A percentile compares a stretch with the other conserved stretches of the same genome.
Evolutionary conservation across 2,329 filamentous ascomycete species (phyloP).

Genomic region (Alternaria rosae): DNA sequence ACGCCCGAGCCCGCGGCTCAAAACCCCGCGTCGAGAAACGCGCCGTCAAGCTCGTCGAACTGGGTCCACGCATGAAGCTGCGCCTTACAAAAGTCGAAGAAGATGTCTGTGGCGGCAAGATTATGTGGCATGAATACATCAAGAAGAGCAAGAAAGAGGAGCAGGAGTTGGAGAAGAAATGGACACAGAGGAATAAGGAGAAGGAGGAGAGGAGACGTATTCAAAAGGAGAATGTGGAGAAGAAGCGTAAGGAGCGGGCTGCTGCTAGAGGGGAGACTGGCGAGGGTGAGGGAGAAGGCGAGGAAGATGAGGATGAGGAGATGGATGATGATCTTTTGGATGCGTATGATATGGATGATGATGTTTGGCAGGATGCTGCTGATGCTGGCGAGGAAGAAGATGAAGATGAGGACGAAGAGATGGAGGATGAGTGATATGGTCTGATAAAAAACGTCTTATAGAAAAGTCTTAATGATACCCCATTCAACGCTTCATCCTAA

Average conservation of each 20-base stretch:
- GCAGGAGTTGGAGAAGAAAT: slow-evolving; percentile 79
- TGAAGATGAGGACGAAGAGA: slow-evolving; percentile 57
- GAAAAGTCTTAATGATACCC: slow-evolving; percentile 44
- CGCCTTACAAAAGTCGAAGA: slow-evolving; percentile 96
- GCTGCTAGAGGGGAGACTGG: slow-evolving; percentile 42
- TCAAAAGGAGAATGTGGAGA: slow-evolving; percentile 90
- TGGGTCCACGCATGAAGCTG: slow-evolving; percentile 88
- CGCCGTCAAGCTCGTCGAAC: slow-evolving; percentile 88
- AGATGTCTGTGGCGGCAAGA: slow-evolving; percentile 84
- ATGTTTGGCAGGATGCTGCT: slow-evolving; percentile 61
- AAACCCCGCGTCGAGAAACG: slow-evolving; percentile 74
- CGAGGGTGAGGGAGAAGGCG: slow-evolving; percentile 54
- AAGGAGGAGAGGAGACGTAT: slow-evolving; percentile 82
- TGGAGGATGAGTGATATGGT: slow-evolving; percentile 51
- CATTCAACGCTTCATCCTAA: slow-evolving; percentile 18
- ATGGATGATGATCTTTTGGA: slow-evolving; percentile 54
- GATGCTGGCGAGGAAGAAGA: slow-evolving; percentile 58
- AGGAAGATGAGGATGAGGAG: slow-evolving; percentile 60
- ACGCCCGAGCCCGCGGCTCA: slow-evolving; percentile 45
- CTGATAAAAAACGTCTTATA: slow-evolving; percentile 15
- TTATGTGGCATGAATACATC: slow-evolving; percentile 98
- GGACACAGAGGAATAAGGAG: slow-evolving; percentile 78
- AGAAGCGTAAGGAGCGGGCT: slow-evolving; percentile 72
- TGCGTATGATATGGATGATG: slow-evolving; percentile 59
- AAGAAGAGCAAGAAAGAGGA: slow-evolving; percentile 82